These are phyloP conservation scores for Elongisporangium anandrum DNA, from an alignment of 352 stramenopile genomes.

Conservation along the genomic window DNA sequence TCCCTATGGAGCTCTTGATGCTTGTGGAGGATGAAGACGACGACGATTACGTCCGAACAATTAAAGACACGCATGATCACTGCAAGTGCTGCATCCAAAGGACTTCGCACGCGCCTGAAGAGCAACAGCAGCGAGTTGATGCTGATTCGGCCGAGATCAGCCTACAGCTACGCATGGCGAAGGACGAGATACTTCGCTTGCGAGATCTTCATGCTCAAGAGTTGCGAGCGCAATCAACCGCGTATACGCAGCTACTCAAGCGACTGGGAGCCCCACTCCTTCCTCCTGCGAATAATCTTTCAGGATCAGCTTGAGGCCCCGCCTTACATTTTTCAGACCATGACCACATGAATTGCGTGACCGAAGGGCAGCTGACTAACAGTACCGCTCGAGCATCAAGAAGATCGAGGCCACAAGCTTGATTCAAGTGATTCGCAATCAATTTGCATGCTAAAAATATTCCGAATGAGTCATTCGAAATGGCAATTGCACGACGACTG, in stretches of 20 bases:
- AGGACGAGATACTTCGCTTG: constrained; percentile 20
- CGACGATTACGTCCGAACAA: constrained; percentile 12
- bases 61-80: constrained; percentile 1
- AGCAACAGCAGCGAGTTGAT: constrained; percentile 7
- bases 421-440: no score
- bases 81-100: not conserved
- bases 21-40: constrained; percentile 16
- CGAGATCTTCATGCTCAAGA: constrained; percentile 26
- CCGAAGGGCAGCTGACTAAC: no score
- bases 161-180: constrained; percentile 12
- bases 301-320: not conserved
- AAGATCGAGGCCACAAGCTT: no score
- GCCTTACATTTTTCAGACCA: no score
- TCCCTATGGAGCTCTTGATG: constrained; percentile 16
- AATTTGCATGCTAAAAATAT: no score
- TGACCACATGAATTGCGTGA: no score
- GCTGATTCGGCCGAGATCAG: constrained; percentile 16
- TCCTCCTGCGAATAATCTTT: not conserved
- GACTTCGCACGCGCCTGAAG: not conserved
- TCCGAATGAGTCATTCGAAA: no score
- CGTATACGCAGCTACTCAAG: constrained; percentile 10
- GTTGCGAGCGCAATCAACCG: constrained; percentile 24
- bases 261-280: constrained; percentile 1
- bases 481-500: no score
- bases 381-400: no score